A percentile compares a stretch with the other conserved stretches of the same genome.
These are phyloP conservation scores for Protomyces pachydermus DNA, from an alignment of 1,139 yeast species.

Conservation along the genomic window DNA sequence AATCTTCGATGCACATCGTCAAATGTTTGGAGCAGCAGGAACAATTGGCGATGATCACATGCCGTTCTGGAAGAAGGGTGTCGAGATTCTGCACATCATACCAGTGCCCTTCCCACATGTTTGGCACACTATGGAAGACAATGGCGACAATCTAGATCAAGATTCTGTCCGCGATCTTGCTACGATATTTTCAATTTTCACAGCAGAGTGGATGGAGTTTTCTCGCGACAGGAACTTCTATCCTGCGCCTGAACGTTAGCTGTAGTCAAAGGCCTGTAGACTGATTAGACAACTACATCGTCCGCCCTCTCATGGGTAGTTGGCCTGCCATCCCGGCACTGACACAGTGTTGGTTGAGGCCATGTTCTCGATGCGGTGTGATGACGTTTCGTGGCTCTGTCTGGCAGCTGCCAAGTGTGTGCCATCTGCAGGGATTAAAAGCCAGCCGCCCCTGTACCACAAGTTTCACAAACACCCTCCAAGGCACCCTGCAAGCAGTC, in stretches of 20 bases:
- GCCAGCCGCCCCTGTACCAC: too few species aligned
- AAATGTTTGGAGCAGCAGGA: conserved; percentile 11
- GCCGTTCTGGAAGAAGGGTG: conserved; percentile 48
- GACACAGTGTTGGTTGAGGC: too few species aligned
- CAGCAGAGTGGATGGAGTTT: conserved; percentile 18
- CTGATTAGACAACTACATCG: too few species aligned
- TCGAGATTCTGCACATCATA: conserved; percentile 50
- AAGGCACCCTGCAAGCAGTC: neutral
- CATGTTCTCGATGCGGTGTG: too few species aligned
- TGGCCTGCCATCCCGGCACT: too few species aligned
- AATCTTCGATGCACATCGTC: conserved; percentile 8
- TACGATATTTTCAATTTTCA: conserved; percentile 1
- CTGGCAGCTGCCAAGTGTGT: too few species aligned
- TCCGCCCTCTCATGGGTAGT: too few species aligned
- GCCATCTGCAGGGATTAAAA: too few species aligned
- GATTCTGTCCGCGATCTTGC: conserved; percentile 15
- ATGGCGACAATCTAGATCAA: conserved; percentile 11
- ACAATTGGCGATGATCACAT: conserved; percentile 51
- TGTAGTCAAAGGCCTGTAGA: too few species aligned
- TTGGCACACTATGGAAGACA: conserved; percentile 47
- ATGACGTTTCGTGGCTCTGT: too few species aligned
- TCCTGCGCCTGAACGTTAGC: too few species aligned
- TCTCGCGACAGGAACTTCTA: neutral
- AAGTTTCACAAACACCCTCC: too few species aligned
- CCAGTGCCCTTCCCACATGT: conserved; percentile 48